phyloP scores from a whole-genome alignment of 768 basidiomycete species.

The Suillus discolor region DNA sequence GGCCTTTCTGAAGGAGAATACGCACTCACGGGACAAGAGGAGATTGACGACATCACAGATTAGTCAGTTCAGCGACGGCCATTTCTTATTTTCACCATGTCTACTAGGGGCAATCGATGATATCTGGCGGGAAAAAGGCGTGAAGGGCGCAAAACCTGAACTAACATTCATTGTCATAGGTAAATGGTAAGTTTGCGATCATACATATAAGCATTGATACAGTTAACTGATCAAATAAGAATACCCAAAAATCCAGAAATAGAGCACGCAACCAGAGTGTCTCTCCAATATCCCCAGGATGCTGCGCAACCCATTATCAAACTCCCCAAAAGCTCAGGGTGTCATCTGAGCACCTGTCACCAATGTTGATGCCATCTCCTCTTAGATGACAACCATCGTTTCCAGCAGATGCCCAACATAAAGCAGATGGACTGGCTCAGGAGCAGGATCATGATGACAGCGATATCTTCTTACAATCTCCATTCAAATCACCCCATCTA shows the following conservation, averaged over 20 bases:
- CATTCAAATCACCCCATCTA: conserved; percentile 49
- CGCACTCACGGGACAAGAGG: conserved; percentile 37
- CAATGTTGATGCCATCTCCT: conserved; percentile 69
- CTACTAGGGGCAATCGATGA: conserved; percentile 29
- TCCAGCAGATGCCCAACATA: conserved; percentile 22
- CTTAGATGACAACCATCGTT: conserved; percentile 49
- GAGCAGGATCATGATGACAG: conserved; percentile 39
- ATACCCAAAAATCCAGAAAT: conserved; percentile 17
- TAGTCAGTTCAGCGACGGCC: neutral
- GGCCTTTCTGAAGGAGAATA: conserved; percentile 60
- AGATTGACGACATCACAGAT: conserved; percentile 52
- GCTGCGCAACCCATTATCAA: conserved; percentile 33
- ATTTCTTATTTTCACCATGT: neutral
- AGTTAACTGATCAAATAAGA: too few species aligned
- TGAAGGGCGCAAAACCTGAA: conserved; percentile 31
- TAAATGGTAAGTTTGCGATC: conserved; percentile 42
- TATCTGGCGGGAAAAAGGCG: conserved; percentile 22
- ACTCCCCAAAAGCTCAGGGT: conserved; percentile 36
- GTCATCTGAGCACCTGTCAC: conserved; percentile 47
- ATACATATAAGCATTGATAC: too few species aligned
- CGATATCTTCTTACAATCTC: conserved; percentile 57
- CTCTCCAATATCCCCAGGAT: conserved; percentile 35
- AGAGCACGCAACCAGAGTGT: conserved; percentile 32
- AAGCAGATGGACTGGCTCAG: conserved; percentile 31
- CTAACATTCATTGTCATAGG: conserved; percentile 63